Conservation (phyloP, 192 early-diverging fungal genomes). For the Radiomyces spectabilis region DNA sequence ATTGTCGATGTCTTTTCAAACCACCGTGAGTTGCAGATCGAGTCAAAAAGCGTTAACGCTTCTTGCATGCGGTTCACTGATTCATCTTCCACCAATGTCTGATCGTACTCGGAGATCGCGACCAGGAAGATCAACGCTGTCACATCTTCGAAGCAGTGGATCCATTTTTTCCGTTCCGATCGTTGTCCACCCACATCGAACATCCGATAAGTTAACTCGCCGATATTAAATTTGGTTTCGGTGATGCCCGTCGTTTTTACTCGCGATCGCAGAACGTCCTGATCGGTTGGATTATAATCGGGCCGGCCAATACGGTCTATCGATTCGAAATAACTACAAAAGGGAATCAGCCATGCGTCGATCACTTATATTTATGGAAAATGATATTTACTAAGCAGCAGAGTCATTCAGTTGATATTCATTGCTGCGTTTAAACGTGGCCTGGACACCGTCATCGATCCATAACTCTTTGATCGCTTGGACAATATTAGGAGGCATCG, state of each 20-base stretch:
- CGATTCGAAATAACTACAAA: constrained; percentile 82
- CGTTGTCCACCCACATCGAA: constrained; percentile 98
- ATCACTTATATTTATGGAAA: not conserved
- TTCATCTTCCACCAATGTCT: constrained; percentile 93
- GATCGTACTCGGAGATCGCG: constrained; percentile 94
- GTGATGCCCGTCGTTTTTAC: constrained; percentile 96
- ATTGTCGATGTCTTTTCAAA: constrained; percentile 95
- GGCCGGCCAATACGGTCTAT: constrained; percentile 80
- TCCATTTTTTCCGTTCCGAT: constrained; percentile 98
- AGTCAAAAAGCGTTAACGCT: constrained; percentile 92
- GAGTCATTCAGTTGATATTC: constrained; percentile 98
- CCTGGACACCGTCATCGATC: constrained; percentile 75
- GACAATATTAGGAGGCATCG: constrained; percentile 68
- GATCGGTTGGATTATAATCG: constrained; percentile 83
- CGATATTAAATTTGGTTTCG: constrained; percentile 86
- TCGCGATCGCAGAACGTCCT: constrained; percentile 92
- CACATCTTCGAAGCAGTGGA: constrained; percentile 97
- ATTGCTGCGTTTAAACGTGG: constrained; percentile 67
- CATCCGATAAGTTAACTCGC: constrained; percentile 91
- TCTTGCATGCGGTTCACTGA: constrained; percentile 96
- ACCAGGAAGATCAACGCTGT: constrained; percentile 94
- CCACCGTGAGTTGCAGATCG: constrained; percentile 95
- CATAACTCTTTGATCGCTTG: constrained; percentile 75
- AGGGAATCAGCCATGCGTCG: not conserved
- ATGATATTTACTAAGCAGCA: constrained; percentile 68